phyloP scores from a whole-genome alignment of 2,329 filamentous ascomycete genomes.

The Thelonectria olida region DNA sequence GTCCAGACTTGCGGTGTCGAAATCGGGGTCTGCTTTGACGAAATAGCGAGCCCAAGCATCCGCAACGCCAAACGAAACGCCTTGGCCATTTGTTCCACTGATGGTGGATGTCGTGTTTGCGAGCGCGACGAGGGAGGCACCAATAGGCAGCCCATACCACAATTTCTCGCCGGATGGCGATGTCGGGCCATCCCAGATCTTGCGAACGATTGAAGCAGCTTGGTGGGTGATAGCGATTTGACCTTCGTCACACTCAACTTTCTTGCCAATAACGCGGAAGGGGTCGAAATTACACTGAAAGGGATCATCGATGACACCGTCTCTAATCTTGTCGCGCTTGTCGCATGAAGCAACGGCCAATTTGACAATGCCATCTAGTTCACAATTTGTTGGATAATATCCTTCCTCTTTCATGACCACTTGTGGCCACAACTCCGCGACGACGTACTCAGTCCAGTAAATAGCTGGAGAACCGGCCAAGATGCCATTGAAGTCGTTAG shows the following conservation, averaged over 20 bases:
- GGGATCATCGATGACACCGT: slow-evolving; percentile 56
- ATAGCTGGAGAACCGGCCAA: slow-evolving; percentile 56
- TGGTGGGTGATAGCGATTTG: not conserved
- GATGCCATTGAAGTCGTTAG: slow-evolving; percentile 62
- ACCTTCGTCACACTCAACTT: slow-evolving; percentile 46
- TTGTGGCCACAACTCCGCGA: slow-evolving; percentile 20
- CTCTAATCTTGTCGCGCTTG: slow-evolving; percentile 53
- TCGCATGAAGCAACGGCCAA: slow-evolving; percentile 59
- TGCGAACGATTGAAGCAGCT: not conserved
- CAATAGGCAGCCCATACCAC: not conserved
- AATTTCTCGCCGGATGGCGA: slow-evolving; percentile 1
- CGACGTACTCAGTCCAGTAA: slow-evolving; percentile 40
- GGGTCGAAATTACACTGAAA: slow-evolving; percentile 50
- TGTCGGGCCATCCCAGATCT: slow-evolving; percentile 2
- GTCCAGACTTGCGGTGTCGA: slow-evolving; percentile 2
- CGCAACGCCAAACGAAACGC: not conserved
- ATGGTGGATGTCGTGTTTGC: not conserved
- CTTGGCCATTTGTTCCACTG: not conserved
- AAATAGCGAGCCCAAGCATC: not conserved
- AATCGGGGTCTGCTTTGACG: slow-evolving; percentile 5
- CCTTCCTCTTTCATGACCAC: slow-evolving; percentile 33
- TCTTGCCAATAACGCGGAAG: not conserved
- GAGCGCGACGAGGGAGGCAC: not conserved
- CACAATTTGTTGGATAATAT: slow-evolving; percentile 13
- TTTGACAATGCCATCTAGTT: slow-evolving; percentile 42